Base-by-base conservation (phyloP, 495 filamentous ascomycete genomes). In the Aspergillus mulundensis region DNA sequence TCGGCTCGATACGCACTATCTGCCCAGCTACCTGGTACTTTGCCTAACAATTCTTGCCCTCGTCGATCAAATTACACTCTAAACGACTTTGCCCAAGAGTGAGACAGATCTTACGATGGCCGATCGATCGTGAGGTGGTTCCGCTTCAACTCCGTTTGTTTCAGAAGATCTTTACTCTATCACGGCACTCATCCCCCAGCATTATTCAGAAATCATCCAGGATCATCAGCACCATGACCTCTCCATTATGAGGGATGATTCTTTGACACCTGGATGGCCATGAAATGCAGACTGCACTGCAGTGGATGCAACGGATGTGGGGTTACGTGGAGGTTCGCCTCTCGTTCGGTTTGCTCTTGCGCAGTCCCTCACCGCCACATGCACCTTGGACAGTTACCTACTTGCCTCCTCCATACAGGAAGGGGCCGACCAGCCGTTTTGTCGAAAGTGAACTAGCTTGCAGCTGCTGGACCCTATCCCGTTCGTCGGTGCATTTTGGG, bases 301-400 rank as follows among this genome's bases (percentile, higher is more conserved):
- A n/a, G 53, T 58, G 54, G 60, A 56, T 61, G 60, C 60, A 61
- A 45, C 23, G 40, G 55, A 59, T 62, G 71, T 73, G 70, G 71
- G 70, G 71, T 71, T 71, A 54, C 46, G 58, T 61, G 32, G 54
- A 36, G 62, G 65, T 62, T 70, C 66, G 68, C 67, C 70, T 71
- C 65, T 63, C 64, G 53, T 62, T 61, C 25, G 66, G 52, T 66
- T 66, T 63, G 58, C 48, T 64, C 43, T 50, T 50, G 51, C 52
- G 36, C 44, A 55, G 60, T 69, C 62, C 63, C 65, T 72, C 72
- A 75, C 72, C 72, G 72, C 72, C 72, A 73, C 69, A 73, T 70
- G 64, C 65, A 68, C 56, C 57, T 50, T 50, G 56, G 62, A 57
- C 41, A 43, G 50, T 50, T 62, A 19, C 25, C 21, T 47, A 36